A percentile compares a stretch with the other conserved stretches of the same genome.
phyloP scores from a whole-genome alignment of 2,329 filamentous ascomycete genomes.

The Chaetomium strumarium region DNA sequence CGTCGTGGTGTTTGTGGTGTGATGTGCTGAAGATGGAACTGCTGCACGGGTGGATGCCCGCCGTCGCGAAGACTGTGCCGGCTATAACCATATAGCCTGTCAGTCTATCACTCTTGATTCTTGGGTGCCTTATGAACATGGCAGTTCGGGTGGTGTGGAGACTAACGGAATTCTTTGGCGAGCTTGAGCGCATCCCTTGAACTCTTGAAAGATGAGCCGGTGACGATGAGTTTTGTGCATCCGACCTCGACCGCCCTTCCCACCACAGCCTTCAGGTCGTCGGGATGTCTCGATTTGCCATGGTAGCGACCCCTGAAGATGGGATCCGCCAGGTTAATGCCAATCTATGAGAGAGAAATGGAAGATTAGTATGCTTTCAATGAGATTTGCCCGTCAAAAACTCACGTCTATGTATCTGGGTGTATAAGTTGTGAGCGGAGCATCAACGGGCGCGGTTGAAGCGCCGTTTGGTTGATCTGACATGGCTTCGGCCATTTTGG shows the following conservation, averaged over 20 bases:
- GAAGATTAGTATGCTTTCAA: background rate
- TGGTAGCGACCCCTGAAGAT: constrained; percentile 84
- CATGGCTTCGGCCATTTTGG: constrained; percentile 17
- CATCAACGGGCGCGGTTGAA: background rate
- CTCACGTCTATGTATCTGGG: constrained; percentile 60
- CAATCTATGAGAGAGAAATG: constrained; percentile 50
- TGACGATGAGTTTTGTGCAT: constrained; percentile 86
- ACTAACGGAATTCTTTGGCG: constrained; percentile 17
- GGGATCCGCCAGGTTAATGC: constrained; percentile 92
- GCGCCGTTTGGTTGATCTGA: constrained; percentile 2
- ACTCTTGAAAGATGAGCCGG: constrained; percentile 79
- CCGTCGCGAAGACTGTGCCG: constrained; percentile 78
- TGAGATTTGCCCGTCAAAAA: constrained; percentile 4
- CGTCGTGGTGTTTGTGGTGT: constrained; percentile 39
- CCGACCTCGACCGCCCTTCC: constrained; percentile 70
- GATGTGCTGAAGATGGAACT: constrained; percentile 67
- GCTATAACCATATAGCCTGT: constrained; percentile 41
- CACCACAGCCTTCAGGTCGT: constrained; percentile 73
- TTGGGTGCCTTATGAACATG: background rate
- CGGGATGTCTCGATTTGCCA: constrained; percentile 66
- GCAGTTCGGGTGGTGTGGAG: background rate
- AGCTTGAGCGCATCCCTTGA: constrained; percentile 48
- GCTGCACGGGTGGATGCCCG: constrained; percentile 90
- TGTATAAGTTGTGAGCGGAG: constrained; percentile 29
- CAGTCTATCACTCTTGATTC: background rate